Evolutionary conservation across 257 asterid species (phyloP), one percentile per base, ranked within the genome.

Genomic region (Nicotiana undulata): DNA sequence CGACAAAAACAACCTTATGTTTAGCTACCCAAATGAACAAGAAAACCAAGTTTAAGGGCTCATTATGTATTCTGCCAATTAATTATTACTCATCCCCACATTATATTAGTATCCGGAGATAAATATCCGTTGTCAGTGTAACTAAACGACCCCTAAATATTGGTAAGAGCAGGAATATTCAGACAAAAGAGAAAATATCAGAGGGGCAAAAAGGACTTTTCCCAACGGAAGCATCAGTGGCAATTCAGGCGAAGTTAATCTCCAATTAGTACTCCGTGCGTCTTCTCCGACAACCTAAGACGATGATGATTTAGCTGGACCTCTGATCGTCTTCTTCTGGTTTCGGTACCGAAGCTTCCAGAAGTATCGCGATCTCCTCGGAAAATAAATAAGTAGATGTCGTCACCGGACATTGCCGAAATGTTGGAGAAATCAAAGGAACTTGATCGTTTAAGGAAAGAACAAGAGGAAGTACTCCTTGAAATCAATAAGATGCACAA

Each of bases 401-500:
- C 98, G 90, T 86, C 98, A 28, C 91, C 92, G 80, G 98, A 92
- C 83, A 80, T 90, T 77, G 86, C 88, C 70, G 96, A 93, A 63
- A 90, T 96, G 72, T 9, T 94, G 83, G 99, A 94, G 16, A 91
- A 84, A 87, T 82, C 98, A 32, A 91, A 89, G 89, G 95, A 90
- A 87, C 98, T 96, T 88, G 99, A 96, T 88, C 98, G 98, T 63
- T 59, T 96, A 79, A 89, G 99, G 91, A 92, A 94, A 80, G 93
- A 87, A 78, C 98, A 89, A 83, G 98, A 94, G 66, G 91, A 87
- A 5, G 90, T 96, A 70, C 91, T 96, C 64, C 83, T 81, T 53
- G 99, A 96, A 63, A 94, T 96, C 90, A 91, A 94, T 85, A 96
- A 90, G 93, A 80, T 96, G 92, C 99, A 96, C 81, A 94, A 90